Base-by-base conservation (phyloP, 371 early-diverging fungal genomes). In the Catenaria anguillulae region DNA sequence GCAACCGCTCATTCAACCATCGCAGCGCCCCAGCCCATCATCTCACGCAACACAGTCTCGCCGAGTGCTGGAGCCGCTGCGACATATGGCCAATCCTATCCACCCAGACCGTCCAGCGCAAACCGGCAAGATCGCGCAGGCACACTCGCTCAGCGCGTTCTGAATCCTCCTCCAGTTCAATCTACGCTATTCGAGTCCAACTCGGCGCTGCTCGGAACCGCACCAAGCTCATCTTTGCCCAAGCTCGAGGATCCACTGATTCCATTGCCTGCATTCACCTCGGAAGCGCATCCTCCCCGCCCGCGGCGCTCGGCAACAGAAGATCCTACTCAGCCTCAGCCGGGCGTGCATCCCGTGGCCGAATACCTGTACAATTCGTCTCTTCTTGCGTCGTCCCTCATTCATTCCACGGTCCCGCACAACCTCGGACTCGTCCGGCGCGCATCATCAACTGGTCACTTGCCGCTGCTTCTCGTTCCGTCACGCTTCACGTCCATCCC, bases 261-360 rank as follows among this genome's bases (percentile, higher is more conserved):
- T 17, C 45, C 45, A 23, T 23, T 43, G 17, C 45, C 45, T 3
- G 21, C 45, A 2, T 43, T 43, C 21, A 19, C 45, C 19, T 43
- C 45, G 19, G 45, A 43, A 21, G 45, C 45, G 19, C 45, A 62
- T 43, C 67, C 67, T 8, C 70, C 61, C 48, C 61, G 66, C 36
- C 61, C 62, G 71, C 37, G 8, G 37, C 37, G 37, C 37, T 37
- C 37, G 37, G 8, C 8, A 37, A 8, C 37, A 37, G 8, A 4
- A 13, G 37, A 13, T 13, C 37, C 8, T 4, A 4, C 37, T 4
- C 37, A 4, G 37, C 37, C 8, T 13, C 4, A 37, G 8, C 37
- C 37, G 37, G 13, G 37, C 37, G 8, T 13, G 21, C 19, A 43
- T 43, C 45, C 45, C 19, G 19, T 43, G 10, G 45, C 4, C 2